Conservation (phyloP, 164 flowering plant genomes). For the Cinnamomum chago region DNA sequence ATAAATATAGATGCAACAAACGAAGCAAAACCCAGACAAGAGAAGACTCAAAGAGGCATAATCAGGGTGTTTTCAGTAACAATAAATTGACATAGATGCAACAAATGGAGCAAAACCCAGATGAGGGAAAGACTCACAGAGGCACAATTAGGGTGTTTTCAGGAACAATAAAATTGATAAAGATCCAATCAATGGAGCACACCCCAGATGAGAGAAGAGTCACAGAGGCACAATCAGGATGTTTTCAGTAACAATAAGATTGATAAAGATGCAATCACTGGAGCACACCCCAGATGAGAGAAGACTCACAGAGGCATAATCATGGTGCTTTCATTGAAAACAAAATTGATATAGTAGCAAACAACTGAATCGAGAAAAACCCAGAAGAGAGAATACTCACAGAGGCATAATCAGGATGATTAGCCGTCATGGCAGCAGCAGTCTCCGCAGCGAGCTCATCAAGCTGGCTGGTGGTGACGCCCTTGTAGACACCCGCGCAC, state of each 20-base stretch:
- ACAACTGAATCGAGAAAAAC: not conserved
- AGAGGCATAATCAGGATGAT: constrained; percentile 96
- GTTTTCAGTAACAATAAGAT: not conserved
- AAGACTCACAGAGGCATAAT: too few species aligned
- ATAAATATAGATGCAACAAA: too few species aligned
- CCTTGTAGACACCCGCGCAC: constrained; percentile 96
- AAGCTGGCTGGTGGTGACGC: constrained; percentile 94
- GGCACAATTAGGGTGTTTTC: too few species aligned
- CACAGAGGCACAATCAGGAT: too few species aligned
- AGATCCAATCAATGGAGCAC: too few species aligned
- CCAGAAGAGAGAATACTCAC: constrained; percentile 29
- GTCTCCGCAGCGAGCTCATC: constrained; percentile 98
- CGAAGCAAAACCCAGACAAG: too few species aligned
- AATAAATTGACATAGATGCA: too few species aligned
- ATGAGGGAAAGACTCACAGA: too few species aligned
- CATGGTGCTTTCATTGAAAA: not conserved
- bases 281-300: not conserved
- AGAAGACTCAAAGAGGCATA: too few species aligned
- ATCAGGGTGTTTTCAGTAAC: too few species aligned
- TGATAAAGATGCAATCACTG: not conserved
- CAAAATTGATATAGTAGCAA: not conserved
- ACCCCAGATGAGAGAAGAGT: not conserved
- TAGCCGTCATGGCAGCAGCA: constrained; percentile 94
- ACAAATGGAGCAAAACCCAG: too few species aligned
- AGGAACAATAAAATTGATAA: too few species aligned